Evolutionary conservation across 176 grass and related monocot genomes (phyloP), one percentile per base, ranked within the genome.

Genomic region (Avena eriantha): DNA sequence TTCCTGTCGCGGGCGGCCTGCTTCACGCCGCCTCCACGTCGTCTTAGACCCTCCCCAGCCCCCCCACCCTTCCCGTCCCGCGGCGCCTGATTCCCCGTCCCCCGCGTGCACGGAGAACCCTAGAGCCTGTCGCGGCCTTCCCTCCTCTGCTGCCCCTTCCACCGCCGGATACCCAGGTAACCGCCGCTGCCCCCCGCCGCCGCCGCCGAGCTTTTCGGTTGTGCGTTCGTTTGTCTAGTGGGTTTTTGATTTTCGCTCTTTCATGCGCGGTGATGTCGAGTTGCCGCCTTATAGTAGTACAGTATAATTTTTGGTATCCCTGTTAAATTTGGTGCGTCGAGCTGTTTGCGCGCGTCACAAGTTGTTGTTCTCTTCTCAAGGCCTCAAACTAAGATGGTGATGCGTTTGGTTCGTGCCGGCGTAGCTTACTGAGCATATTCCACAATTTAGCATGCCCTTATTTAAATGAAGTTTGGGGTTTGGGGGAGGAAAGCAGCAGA

Each of bases 11-110:
- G n/a, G 65, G 80, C 65, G 77, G 82, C 84, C 36, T 57, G 89
- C 69, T 69, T 76, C 89, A 76, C 81, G 85, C 81, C 81, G 85
- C 81, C 89, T 78, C 67, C 57, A 2, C 24, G 54, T 10, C 66
- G 19, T 60, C 85, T 23, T n/a, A 55, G 21, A 21, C 59, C 59
- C n/a, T 43, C n/a, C 50, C 50, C 50, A 18, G 15, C 0, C 53
- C 53, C 53, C 53, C 10, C 71, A 0, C 51, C 76, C 51, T 47
- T 29, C 68, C 76, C 87, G 1, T 48, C 66, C 46, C 8, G 24
- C 21, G 14, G 24, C 26, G 14, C 50, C 50, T 15, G 50, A 53
- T 16, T 53, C 50, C 50, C 50, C 50, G 48, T 12, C 11, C 48
- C 48, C 10, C 16, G 35, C 21, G 48, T 63, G 58, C 58, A 3